phyloP scores from a whole-genome alignment of 1,284 basidiomycete genomes.

The Lignosus rhinocerotis region DNA sequence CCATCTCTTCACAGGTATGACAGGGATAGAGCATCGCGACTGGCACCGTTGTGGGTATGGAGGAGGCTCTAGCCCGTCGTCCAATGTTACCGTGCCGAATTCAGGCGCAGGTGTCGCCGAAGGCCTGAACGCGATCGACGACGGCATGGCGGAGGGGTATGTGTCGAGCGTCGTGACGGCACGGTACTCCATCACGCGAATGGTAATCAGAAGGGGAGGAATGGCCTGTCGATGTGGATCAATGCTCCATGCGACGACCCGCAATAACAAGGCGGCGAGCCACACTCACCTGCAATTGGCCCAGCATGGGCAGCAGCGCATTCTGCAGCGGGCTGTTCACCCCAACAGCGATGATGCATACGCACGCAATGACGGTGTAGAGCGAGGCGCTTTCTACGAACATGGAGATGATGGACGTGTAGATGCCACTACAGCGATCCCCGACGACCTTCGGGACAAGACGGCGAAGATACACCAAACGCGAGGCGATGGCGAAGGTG shows the following conservation, averaged over 20 bases:
- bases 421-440: slow-evolving; percentile 1
- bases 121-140: background rate
- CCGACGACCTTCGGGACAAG: background rate
- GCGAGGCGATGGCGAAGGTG: slow-evolving; percentile 30
- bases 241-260: background rate
- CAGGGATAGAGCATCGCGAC: background rate
- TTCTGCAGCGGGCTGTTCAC: slow-evolving; percentile 33
- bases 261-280: background rate
- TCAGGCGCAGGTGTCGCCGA: background rate
- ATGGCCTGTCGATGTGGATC: slow-evolving; percentile 26
- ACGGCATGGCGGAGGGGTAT: background rate
- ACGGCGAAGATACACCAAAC: slow-evolving; percentile 21
- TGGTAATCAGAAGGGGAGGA: slow-evolving; percentile 35
- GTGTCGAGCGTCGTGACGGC: slow-evolving; percentile 36
- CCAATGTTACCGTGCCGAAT: background rate
- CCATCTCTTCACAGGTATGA: background rate
- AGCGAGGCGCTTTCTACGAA: slow-evolving; percentile 34
- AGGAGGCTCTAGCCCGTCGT: background rate
- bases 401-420: slow-evolving; percentile 26
- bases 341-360: slow-evolving; percentile 34
- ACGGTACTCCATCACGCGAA: slow-evolving; percentile 42
- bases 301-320: slow-evolving; percentile 36
- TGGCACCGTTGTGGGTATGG: background rate
- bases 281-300: slow-evolving; percentile 38
- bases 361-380: slow-evolving; percentile 31